These are phyloP conservation scores for Malus hybrid DNA, from an alignment of 331 rosid genomes.

Conservation along the genomic window DNA sequence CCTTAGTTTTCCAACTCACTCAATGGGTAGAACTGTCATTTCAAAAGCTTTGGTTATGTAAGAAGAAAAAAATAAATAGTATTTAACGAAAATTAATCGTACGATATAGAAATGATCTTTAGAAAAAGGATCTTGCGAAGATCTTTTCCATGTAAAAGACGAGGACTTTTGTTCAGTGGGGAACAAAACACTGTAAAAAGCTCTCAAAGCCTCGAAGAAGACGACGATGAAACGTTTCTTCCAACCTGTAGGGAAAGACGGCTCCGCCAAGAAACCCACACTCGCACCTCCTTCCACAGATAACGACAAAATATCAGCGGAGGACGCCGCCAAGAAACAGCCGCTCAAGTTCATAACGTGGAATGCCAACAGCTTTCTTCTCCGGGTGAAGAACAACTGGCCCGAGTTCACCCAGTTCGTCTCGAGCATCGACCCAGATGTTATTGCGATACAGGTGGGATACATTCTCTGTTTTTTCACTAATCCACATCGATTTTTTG, in stretches of 20 bases:
- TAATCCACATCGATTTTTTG: not conserved
- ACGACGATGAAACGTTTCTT: constrained; percentile 77
- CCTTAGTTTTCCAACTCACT: too few relatives aligned
- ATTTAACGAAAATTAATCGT: too few relatives aligned
- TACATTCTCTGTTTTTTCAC: not conserved
- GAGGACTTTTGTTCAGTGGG: not conserved
- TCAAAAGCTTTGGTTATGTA: too few relatives aligned
- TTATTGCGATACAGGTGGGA: constrained; percentile 72
- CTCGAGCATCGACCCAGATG: constrained; percentile 67
- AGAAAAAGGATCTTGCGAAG: too few relatives aligned
- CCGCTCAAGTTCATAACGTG: constrained; percentile 84
- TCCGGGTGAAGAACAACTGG: constrained; percentile 79
- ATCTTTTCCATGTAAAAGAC: not conserved
- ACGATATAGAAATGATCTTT: too few relatives aligned
- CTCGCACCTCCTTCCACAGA: constrained; percentile 29
- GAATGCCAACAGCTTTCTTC: constrained; percentile 92
- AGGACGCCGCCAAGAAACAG: constrained; percentile 40
- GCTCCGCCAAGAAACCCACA: constrained; percentile 51
- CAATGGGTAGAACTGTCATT: too few relatives aligned
- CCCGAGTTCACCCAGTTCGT: constrained; percentile 55
- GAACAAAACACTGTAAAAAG: not conserved
- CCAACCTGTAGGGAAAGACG: constrained; percentile 62
- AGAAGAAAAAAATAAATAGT: too few relatives aligned
- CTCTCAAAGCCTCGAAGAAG: not conserved
- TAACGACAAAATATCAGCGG: constrained; percentile 11